Base-by-base conservation (phyloP, 768 basidiomycete genomes). In the Amanita phalloides region DNA sequence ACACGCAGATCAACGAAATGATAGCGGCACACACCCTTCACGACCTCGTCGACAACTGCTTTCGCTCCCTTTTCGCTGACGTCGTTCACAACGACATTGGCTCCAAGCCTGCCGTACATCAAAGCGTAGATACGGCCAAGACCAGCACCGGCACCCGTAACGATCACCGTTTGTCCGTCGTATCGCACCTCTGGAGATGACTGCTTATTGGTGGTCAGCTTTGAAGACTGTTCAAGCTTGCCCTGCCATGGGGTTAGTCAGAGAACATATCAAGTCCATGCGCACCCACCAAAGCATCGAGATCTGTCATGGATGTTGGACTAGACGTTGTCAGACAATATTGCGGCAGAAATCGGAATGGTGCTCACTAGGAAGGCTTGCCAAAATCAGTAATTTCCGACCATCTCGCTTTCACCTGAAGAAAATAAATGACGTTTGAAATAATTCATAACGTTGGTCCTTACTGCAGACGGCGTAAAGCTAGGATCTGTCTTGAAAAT, bases 81-180 rank as follows among this genome's bases (percentile, higher is more conserved):
- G 61, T 99, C 96, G 64, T 98, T 99, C 39, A 98, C 81, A 42
- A 98, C 88, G 30, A 99, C 89, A 59, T 96, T 96, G 8, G 92
- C 95, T n/a, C 96, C 95, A 7, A 94, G 81, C 49, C 78, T 82
- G 23, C 78, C 89, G 62, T 86, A 98, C 88, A 97, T 89, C 39
- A 86, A 75, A 0, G 96, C 89, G 62, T 98, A 96, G 1, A 81
- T 79, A 26, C 96, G 83, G 14, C 96, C 96, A 28, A 99, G 81
- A 48, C 95, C 96, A 25, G 87, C 90, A 38, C 95, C 95, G 6
- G 93, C 90, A 36, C 95, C 96, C 2, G 96, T 98, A 58, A 98
- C 77, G 59, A 99, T 82, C 54, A 88, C 89, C 9, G 92, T 95
- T 71, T 97, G 85, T 13, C 82, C 86, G 54, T 90, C 86, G 63